A percentile compares a stretch with the other conserved stretches of the same genome.
These are phyloP conservation scores for Monosporascus cannonballus DNA, from an alignment of 2,329 filamentous ascomycete genomes.

Conservation along the genomic window DNA sequence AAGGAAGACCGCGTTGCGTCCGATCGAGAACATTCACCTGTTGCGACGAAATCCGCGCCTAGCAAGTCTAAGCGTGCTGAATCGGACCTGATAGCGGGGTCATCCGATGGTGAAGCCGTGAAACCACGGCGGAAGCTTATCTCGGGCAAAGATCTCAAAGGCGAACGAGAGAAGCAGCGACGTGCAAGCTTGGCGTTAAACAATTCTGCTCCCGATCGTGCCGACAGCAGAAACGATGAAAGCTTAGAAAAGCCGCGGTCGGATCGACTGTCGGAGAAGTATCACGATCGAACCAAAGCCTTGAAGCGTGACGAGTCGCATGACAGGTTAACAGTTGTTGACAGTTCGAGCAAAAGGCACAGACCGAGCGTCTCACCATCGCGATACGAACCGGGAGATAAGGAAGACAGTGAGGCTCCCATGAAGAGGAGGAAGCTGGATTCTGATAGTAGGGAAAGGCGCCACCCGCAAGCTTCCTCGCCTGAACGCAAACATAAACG, in stretches of 20 bases:
- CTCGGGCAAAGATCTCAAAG: slow-evolving; percentile 56
- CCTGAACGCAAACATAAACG: slow-evolving; percentile 40
- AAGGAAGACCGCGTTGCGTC: slow-evolving; percentile 49
- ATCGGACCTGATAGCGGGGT: slow-evolving; percentile 44
- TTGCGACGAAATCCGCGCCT: slow-evolving; percentile 36
- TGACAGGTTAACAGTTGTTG: slow-evolving; percentile 46
- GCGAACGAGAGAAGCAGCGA: slow-evolving; percentile 52
- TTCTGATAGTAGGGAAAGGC: slow-evolving; percentile 44
- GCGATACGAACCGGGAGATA: slow-evolving; percentile 43
- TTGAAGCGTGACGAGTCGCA: slow-evolving; percentile 56
- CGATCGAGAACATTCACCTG: slow-evolving; percentile 48
- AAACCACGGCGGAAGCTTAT: slow-evolving; percentile 59
- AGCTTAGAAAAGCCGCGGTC: slow-evolving; percentile 39
- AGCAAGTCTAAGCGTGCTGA: slow-evolving; percentile 48
- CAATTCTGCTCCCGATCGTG: slow-evolving; percentile 47
- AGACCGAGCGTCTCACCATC: slow-evolving; percentile 55
- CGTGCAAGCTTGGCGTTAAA: slow-evolving; percentile 53
- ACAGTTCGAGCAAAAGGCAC: slow-evolving; percentile 50
- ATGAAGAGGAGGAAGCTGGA: slow-evolving; percentile 54
- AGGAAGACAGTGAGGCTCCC: slow-evolving; percentile 45
- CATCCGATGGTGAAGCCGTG: slow-evolving; percentile 50
- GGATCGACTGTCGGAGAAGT: slow-evolving; percentile 43
- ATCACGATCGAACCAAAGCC: slow-evolving; percentile 54
- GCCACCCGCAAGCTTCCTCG: slow-evolving; percentile 35
- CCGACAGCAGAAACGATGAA: slow-evolving; percentile 45